Conservation (phyloP, 2,329 filamentous ascomycete species). For the Cadophora malorum region DNA sequence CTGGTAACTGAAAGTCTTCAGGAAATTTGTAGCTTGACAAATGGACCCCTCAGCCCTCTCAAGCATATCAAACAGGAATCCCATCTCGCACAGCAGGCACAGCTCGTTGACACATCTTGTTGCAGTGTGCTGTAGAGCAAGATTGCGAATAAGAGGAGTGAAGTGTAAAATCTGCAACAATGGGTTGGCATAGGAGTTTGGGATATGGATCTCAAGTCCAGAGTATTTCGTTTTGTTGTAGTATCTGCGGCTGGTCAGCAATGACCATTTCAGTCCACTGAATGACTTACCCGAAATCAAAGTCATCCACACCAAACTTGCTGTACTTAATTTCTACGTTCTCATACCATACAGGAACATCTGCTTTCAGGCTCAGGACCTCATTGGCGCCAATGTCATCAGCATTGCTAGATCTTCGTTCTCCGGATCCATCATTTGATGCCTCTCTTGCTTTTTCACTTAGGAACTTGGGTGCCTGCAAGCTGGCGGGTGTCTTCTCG, state of each 20-base stretch:
- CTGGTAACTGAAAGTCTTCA: constrained; percentile 86
- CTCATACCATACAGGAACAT: constrained; percentile 87
- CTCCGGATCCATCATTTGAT: constrained; percentile 52
- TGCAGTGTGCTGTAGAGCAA: constrained; percentile 87
- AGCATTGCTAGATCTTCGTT: constrained; percentile 57
- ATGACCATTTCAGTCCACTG: background rate
- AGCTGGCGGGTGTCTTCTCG: constrained; percentile 64
- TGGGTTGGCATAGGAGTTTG: constrained; percentile 95
- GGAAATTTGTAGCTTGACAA: constrained; percentile 93
- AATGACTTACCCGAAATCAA: constrained; percentile 82
- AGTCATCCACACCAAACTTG: constrained; percentile 98
- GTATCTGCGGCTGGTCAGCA: constrained; percentile 60
- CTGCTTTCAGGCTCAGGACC: constrained; percentile 76
- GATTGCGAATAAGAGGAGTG: constrained; percentile 84
- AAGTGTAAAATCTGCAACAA: constrained; percentile 91
- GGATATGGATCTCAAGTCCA: constrained; percentile 93
- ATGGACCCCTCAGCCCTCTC: constrained; percentile 94
- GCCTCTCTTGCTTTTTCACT: constrained; percentile 87
- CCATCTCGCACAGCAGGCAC: constrained; percentile 91
- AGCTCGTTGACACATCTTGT: constrained; percentile 81
- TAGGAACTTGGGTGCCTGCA: constrained; percentile 85
- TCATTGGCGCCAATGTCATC: constrained; percentile 72
- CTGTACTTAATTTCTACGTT: constrained; percentile 99
- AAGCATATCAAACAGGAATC: constrained; percentile 97
- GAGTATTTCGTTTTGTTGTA: constrained; percentile 95